Conservation (phyloP, 768 basidiomycete species). For the Candolleomyces aberdarensis region DNA sequence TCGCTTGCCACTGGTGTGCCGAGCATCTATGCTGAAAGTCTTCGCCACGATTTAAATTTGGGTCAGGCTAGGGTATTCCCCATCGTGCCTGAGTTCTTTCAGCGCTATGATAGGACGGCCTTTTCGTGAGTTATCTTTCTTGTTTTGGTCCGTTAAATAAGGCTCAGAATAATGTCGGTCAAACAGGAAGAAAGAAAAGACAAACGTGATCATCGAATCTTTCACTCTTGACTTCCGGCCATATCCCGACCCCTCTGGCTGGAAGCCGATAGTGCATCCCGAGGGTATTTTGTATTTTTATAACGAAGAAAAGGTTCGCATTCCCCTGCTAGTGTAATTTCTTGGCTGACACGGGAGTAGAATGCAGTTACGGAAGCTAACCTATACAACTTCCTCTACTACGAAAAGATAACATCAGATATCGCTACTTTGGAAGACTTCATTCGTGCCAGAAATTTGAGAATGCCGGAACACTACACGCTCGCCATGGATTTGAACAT, state of each 20-base stretch:
- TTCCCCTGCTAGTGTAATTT: not conserved
- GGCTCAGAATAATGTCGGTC: too few relatives aligned
- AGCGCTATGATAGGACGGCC: not conserved
- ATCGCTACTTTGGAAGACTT: conserved; percentile 28
- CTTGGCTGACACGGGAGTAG: conserved; percentile 20
- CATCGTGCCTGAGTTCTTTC: conserved; percentile 2
- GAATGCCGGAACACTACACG: conserved; percentile 33
- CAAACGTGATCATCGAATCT: not conserved
- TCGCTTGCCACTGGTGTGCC: too few relatives aligned
- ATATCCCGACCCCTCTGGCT: conserved; percentile 28
- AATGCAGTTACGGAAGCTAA: conserved; percentile 54
- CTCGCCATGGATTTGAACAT: conserved; percentile 19
- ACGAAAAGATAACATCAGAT: not conserved
- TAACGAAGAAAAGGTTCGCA: conserved; percentile 40
- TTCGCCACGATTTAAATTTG: not conserved
- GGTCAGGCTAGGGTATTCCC: conserved; percentile 6
- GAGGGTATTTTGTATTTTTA: conserved; percentile 64
- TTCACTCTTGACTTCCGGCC: conserved; percentile 1
- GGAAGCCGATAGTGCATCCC: conserved; percentile 50
- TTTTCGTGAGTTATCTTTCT: conserved; percentile 1
- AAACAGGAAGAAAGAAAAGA: not conserved
- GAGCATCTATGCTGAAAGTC: too few relatives aligned
- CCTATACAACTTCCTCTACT: not conserved
- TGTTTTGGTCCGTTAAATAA: too few relatives aligned
- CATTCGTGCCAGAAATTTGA: conserved; percentile 18